These are phyloP conservation scores for Pythium periplocum DNA, from an alignment of 352 stramenopile genomes.

Conservation along the genomic window DNA sequence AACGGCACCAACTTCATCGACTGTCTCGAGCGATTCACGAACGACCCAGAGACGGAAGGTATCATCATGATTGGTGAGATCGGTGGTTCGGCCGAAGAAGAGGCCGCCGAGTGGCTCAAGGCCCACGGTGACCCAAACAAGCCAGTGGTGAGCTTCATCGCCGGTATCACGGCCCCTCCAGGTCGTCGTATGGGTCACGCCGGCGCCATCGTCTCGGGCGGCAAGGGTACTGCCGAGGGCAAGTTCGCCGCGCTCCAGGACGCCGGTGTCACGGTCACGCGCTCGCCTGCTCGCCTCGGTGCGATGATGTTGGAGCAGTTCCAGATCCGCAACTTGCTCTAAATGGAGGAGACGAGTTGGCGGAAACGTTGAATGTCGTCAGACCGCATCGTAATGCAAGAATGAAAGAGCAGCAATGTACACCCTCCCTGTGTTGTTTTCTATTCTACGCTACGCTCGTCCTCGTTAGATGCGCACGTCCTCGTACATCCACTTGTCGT, in stretches of 20 bases:
- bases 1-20: conserved; percentile 99
- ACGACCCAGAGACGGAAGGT: conserved; percentile 98
- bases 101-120: conserved; percentile 98
- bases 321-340: conserved; percentile 53
- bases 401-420: too few relatives aligned
- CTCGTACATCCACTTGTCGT: conserved; percentile 77
- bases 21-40: conserved; percentile 98
- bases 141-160: conserved; percentile 99
- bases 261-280: conserved; percentile 94
- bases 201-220: conserved; percentile 98
- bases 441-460: too few relatives aligned
- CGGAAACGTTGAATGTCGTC: too few relatives aligned
- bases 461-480: conserved; percentile 42
- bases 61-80: conserved; percentile 99
- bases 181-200: conserved; percentile 99
- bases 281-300: conserved; percentile 95
- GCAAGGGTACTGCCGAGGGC: conserved; percentile 96
- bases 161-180: conserved; percentile 96
- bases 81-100: conserved; percentile 96
- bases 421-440: too few relatives aligned
- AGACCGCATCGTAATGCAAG: too few relatives aligned
- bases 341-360: neutral
- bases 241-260: conserved; percentile 97
- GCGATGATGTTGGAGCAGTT: conserved; percentile 96
- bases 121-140: conserved; percentile 97